Conservation (phyloP, 768 basidiomycete species). For the Pluteus cervinus region DNA sequence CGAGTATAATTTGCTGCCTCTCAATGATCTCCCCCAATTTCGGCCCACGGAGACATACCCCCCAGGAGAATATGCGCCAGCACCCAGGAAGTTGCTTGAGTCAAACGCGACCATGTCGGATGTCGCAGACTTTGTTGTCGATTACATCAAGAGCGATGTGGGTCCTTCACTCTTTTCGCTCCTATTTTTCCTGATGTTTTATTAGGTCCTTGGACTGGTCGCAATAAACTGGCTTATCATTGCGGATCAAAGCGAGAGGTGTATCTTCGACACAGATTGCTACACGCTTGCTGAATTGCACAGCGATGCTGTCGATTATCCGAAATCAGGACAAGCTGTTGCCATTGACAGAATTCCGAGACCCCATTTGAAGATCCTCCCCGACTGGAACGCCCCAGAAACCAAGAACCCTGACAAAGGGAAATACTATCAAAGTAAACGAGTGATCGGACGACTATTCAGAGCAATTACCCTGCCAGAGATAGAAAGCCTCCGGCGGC, state of each 20-base stretch:
- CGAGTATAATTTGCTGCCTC: slow-evolving; percentile 45
- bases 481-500: slow-evolving; percentile 12
- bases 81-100: slow-evolving; percentile 36
- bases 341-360: slow-evolving; percentile 34
- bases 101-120: slow-evolving; percentile 52
- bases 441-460: slow-evolving; percentile 58
- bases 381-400: slow-evolving; percentile 68
- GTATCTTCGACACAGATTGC: slow-evolving; percentile 49
- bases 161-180: slow-evolving; percentile 13
- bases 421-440: slow-evolving; percentile 44
- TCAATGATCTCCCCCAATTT: slow-evolving; percentile 32
- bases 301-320: slow-evolving; percentile 63
- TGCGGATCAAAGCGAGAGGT: slow-evolving; percentile 45
- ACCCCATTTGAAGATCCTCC: slow-evolving; percentile 29
- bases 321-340: slow-evolving; percentile 50
- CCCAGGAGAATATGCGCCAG: slow-evolving; percentile 47
- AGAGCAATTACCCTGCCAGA: slow-evolving; percentile 52
- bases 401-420: slow-evolving; percentile 29
- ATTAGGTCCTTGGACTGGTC: slow-evolving; percentile 53
- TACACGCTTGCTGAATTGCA: slow-evolving; percentile 48
- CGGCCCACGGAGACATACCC: slow-evolving; percentile 11
- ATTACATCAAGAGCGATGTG: slow-evolving; percentile 64
- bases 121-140: slow-evolving; percentile 63
- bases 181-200: slow-evolving; percentile 4
- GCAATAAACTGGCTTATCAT: slow-evolving; percentile 60